These are phyloP conservation scores for Lodderomyces oxycetoniae DNA, from an alignment of 1,139 yeast species.

Conservation along the genomic window DNA sequence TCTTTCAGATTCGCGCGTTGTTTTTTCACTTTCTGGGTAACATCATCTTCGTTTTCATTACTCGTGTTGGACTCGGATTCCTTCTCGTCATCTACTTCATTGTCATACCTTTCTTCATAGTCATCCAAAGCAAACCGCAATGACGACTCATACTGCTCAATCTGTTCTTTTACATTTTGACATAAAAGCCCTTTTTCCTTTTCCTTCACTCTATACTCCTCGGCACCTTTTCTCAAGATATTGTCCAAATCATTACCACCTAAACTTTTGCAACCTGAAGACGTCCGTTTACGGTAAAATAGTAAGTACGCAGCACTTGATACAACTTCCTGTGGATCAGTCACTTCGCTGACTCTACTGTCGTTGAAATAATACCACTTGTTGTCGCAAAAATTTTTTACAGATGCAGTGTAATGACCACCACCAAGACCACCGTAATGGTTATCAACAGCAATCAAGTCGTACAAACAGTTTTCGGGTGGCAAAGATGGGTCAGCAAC, in stretches of 20 bases:
- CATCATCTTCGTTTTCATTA: constrained; percentile 1
- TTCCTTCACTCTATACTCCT: constrained; percentile 15
- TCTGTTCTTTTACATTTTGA: constrained; percentile 16
- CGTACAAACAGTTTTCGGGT: constrained; percentile 50
- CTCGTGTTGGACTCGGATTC: background rate
- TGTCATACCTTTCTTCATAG: constrained; percentile 10
- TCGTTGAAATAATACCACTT: constrained; percentile 93
- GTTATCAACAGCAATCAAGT: constrained; percentile 87
- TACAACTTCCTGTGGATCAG: constrained; percentile 59
- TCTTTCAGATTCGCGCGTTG: background rate
- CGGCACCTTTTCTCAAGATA: constrained; percentile 23
- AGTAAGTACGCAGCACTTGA: constrained; percentile 83
- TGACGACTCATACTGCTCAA: constrained; percentile 13
- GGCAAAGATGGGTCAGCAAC: constrained; percentile 37
- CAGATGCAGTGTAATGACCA: constrained; percentile 94
- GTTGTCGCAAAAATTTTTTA: constrained; percentile 67
- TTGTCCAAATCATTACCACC: constrained; percentile 35
- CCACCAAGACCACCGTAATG: constrained; percentile 97
- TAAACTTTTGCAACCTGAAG: constrained; percentile 18
- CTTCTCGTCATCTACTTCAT: constrained; percentile 1
- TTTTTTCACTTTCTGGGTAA: background rate
- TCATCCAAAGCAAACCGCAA: constrained; percentile 9
- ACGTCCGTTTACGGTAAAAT: constrained; percentile 64
- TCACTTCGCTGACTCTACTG: constrained; percentile 59
- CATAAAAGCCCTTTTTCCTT: constrained; percentile 14